These are phyloP conservation scores for Phytophthora lateralis DNA, from an alignment of 352 stramenopile genomes.

Conservation along the genomic window DNA sequence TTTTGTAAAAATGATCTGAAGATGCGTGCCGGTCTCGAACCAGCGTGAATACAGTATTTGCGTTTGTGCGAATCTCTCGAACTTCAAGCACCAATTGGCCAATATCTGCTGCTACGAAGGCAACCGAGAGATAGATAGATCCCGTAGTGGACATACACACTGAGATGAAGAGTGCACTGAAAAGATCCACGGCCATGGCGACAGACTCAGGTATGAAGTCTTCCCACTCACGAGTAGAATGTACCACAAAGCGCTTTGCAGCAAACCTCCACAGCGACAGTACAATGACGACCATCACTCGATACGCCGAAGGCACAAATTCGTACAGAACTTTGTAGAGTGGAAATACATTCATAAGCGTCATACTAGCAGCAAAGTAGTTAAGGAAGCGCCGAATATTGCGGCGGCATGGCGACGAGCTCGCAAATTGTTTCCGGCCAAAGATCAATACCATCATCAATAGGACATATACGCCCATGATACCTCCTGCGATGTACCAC, in stretches of 20 bases:
- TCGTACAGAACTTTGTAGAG: constrained; percentile 19
- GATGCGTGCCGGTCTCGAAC: constrained; percentile 1
- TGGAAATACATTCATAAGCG: constrained; percentile 2
- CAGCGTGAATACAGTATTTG: neutral
- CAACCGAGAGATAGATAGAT: constrained; percentile 4
- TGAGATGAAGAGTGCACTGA: constrained; percentile 15
- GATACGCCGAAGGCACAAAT: constrained; percentile 1
- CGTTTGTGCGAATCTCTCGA: constrained; percentile 10
- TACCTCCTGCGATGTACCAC: neutral
- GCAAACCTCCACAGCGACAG: constrained; percentile 14
- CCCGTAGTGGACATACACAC: constrained; percentile 21
- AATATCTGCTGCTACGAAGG: constrained; percentile 7
- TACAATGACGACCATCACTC: neutral
- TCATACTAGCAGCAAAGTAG: neutral
- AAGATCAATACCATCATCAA: neutral
- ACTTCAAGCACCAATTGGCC: constrained; percentile 10
- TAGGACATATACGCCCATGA: neutral
- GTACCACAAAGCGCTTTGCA: constrained; percentile 7
- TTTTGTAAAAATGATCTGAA: neutral
- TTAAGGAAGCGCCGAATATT: neutral
- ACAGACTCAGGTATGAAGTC: constrained; percentile 16
- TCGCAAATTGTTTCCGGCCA: neutral
- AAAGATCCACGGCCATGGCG: constrained; percentile 18
- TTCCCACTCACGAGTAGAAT: constrained; percentile 4
- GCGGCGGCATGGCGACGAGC: neutral